Base-by-base conservation (phyloP, 352 stramenopile genomes). In the Halophytophthora polymorphica region DNA sequence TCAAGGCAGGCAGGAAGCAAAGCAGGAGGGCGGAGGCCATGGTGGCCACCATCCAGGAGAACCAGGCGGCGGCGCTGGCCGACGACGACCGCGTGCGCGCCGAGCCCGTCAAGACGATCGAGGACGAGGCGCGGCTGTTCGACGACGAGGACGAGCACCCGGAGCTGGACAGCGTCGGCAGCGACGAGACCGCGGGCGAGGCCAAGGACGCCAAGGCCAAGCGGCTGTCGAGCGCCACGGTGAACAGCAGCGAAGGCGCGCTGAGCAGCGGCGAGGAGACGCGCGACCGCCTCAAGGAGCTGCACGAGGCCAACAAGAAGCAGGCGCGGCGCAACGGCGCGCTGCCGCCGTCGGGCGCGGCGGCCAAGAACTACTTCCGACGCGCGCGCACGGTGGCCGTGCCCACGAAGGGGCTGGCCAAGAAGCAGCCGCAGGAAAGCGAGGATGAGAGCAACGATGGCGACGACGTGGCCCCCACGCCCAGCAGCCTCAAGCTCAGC, bases 381-480 rank as follows among this genome's bases (percentile, higher is more conserved):
- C 78, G 78, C 3, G 77, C 78, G 5, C 65, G 55, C 23, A 89
- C 78, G 1, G 76, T 86, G 19, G 62, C 69, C 10, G 66, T 87
- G 15, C 66, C 76, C 14, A 29, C 44, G 15, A 45, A 47, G 49
- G 52, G 37, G 13, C 52, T 66, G 29, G 38, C 50, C 36, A 47
- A 44, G 23, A 46, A 46, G 37, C 51, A 53, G 28, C 46, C 40
- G 4, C 21, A 41, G 12, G 45, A 56, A 13, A 50, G 25, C 10
- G 50, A 65, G 28, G 41, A 48, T n/a, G 62, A 65, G 46, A 70
- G 48, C 29, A 60, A 37, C 37, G 60, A 62, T n/a, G 35, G 53
- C 28, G 19, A 36, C 28, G 43, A 50, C n/a, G 48, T 62, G 21
- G 34, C n/a, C 15, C 15, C 38, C n/a, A 49, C 42, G 21, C 55